These are phyloP conservation scores for Thermothielavioides terrestris DNA, from an alignment of 495 filamentous ascomycete species.

Conservation along the genomic window DNA sequence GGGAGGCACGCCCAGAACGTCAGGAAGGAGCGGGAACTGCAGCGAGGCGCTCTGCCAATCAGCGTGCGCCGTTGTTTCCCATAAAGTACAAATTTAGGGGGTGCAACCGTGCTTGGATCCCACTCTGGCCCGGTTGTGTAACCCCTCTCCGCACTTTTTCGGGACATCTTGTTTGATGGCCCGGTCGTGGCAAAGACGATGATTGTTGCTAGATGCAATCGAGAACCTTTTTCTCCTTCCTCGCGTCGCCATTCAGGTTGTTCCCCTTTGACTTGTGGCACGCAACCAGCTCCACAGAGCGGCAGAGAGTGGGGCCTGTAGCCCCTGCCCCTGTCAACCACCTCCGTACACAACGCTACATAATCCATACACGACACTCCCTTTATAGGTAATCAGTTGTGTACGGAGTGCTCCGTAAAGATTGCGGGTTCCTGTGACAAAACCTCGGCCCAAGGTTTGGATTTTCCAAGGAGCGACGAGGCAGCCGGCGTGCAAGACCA, in stretches of 20 bases:
- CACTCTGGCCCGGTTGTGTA: background rate
- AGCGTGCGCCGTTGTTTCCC: slow-evolving; percentile 2
- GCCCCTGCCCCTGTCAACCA: background rate
- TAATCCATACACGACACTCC: too few relatives aligned
- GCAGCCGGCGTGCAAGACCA: too few relatives aligned
- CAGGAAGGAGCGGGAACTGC: background rate
- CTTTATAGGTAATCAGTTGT: too few relatives aligned
- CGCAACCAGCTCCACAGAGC: background rate
- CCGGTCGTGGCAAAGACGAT: background rate
- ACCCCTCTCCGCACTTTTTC: background rate
- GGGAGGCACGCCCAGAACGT: background rate
- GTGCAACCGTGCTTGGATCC: background rate
- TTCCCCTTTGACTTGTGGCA: background rate
- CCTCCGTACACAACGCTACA: too few relatives aligned
- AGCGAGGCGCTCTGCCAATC: slow-evolving; percentile 1
- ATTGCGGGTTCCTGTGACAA: background rate
- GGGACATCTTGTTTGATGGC: too few relatives aligned
- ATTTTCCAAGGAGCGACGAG: background rate
- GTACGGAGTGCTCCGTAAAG: too few relatives aligned
- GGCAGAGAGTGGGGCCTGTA: background rate
- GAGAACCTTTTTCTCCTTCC: background rate
- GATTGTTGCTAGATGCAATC: background rate
- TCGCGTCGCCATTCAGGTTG: background rate
- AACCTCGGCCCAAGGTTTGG: background rate
- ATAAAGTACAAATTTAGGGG: background rate